These are phyloP conservation scores for Neltuma alba DNA, from an alignment of 306 rosid genomes.

Conservation along the genomic window DNA sequence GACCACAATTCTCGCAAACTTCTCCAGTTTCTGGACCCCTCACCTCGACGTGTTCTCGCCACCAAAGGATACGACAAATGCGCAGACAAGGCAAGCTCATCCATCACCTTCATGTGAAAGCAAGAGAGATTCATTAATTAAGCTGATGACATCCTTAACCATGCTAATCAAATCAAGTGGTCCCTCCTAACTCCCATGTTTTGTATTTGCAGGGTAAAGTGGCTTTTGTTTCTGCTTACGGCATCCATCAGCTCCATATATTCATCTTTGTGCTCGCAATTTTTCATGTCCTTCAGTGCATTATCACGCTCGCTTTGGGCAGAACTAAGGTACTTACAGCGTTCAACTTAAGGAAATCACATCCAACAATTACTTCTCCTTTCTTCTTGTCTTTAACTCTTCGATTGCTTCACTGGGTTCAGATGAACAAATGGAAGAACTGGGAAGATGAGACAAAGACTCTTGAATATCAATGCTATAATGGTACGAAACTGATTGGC, in stretches of 20 bases:
- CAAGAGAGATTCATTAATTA: not conserved
- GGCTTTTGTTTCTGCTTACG: slow-evolving; percentile 82
- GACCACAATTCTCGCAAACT: slow-evolving; percentile 33
- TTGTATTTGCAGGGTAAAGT: slow-evolving; percentile 56
- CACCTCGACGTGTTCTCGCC: slow-evolving; percentile 43
- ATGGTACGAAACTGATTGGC: slow-evolving; percentile 39
- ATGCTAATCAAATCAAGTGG: no score
- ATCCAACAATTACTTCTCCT: not conserved
- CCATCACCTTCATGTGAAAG: not conserved
- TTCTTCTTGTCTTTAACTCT: not conserved
- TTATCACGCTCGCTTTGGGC: no score
- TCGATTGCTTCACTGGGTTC: slow-evolving; percentile 38
- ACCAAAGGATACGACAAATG: slow-evolving; percentile 52
- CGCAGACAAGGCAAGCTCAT: slow-evolving; percentile 33
- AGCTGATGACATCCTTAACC: not conserved
- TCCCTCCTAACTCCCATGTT: no score
- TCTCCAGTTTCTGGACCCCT: slow-evolving; percentile 31
- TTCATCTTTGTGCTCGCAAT: slow-evolving; percentile 60
- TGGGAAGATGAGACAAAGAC: slow-evolving; percentile 87
- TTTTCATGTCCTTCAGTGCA: no score
- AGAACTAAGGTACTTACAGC: no score
- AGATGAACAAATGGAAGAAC: slow-evolving; percentile 78
- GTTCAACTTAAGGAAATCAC: not conserved
- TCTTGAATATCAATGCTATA: slow-evolving; percentile 48
- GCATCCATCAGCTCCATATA: slow-evolving; percentile 86